Evolutionary conservation across 805 yeast species (phyloP).

Genomic region (Ogataea pini): DNA sequence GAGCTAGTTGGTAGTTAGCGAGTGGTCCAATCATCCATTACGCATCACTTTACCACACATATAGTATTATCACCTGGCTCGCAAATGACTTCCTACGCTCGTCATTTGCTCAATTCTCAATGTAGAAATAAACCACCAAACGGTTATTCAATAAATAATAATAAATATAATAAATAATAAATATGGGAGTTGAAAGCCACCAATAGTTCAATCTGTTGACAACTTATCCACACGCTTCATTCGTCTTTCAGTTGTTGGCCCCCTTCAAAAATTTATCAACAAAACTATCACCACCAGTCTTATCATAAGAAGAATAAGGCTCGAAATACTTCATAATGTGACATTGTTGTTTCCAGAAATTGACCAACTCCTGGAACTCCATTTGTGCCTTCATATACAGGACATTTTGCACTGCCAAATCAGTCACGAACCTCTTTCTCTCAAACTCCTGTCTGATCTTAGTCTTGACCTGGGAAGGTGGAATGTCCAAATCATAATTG

Average conservation of each 20-base stretch:
- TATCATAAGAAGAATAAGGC: constrained; percentile 57
- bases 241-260: constrained; percentile 30
- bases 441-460: constrained; percentile 89
- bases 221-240: background rate
- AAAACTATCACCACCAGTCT: constrained; percentile 59
- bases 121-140: too few relatives aligned
- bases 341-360: constrained; percentile 88
- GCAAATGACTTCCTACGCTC: too few relatives aligned
- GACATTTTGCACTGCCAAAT: constrained; percentile 64
- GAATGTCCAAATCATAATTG: constrained; percentile 72
- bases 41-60: too few relatives aligned
- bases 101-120: too few relatives aligned
- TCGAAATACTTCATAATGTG: constrained; percentile 83
- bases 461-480: constrained; percentile 75
- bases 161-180: constrained; percentile 11
- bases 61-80: too few relatives aligned
- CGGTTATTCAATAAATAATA: background rate
- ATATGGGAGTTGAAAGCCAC: background rate
- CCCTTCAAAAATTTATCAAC: constrained; percentile 75
- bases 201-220: too few relatives aligned
- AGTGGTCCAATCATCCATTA: too few relatives aligned
- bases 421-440: constrained; percentile 72
- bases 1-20: too few relatives aligned
- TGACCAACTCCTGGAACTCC: constrained; percentile 86
- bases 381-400: constrained; percentile 80